phyloP scores from a whole-genome alignment of 176 grass and related monocot species.

The Raddia guianensis region DNA sequence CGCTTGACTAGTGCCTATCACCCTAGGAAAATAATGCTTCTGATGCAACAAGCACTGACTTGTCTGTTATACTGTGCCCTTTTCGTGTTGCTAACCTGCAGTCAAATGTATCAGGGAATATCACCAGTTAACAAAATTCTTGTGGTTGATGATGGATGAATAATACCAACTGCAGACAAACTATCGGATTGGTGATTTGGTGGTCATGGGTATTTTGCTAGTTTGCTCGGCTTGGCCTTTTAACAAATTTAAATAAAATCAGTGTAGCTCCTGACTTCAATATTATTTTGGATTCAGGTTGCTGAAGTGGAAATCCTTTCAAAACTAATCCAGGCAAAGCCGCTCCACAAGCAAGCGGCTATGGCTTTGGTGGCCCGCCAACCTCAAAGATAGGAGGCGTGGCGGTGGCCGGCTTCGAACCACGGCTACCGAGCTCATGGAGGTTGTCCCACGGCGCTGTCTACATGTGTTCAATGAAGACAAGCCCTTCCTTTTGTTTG shows the following conservation, averaged over 20 bases:
- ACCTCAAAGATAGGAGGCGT: too few species aligned
- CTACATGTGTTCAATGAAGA: too few species aligned
- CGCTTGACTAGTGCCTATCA: too few species aligned
- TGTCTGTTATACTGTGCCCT: background rate
- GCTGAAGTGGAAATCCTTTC: slow-evolving; percentile 73
- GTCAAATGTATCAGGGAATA: slow-evolving; percentile 78
- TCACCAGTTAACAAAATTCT: slow-evolving; percentile 64
- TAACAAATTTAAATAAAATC: background rate
- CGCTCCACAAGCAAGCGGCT: too few species aligned
- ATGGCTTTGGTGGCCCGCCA: too few species aligned
- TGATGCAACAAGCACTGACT: background rate
- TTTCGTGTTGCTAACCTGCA: slow-evolving; percentile 29
- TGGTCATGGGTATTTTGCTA: slow-evolving; percentile 81
- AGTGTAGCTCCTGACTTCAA: slow-evolving; percentile 5
- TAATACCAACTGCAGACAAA: slow-evolving; percentile 68
- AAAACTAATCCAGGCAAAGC: slow-evolving; percentile 29
- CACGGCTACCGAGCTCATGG: too few species aligned
- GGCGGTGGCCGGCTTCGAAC: too few species aligned
- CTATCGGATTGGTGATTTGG: slow-evolving; percentile 51
- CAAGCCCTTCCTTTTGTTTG: too few species aligned
- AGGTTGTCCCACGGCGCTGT: too few species aligned
- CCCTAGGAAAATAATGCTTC: background rate
- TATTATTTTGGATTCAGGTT: slow-evolving; percentile 61
- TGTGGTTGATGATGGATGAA: slow-evolving; percentile 61
- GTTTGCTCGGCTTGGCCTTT: background rate